phyloP scores from a whole-genome alignment of 192 early-diverging fungal genomes.

The Irineochytrium annulatum region DNA sequence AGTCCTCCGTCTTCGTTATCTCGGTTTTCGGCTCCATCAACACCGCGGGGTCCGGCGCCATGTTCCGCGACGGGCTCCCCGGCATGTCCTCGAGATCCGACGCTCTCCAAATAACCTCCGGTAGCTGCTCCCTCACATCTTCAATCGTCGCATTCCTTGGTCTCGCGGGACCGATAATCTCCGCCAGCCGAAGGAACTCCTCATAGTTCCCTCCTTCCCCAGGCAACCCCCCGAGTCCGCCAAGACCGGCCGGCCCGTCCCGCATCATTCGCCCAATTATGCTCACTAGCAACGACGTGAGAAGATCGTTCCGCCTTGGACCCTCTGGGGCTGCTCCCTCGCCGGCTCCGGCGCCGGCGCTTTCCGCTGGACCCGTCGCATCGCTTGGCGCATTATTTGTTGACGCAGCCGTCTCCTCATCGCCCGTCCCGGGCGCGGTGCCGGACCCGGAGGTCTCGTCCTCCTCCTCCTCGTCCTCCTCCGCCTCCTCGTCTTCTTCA shows the following conservation, averaged over 20 bases:
- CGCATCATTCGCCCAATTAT: neutral
- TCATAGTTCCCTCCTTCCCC: conserved; percentile 4
- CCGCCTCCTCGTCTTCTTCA: no score
- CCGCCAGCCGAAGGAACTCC: neutral
- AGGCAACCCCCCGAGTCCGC: neutral
- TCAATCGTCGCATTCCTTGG: conserved; percentile 30
- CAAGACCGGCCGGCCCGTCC: neutral
- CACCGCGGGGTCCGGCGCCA: neutral
- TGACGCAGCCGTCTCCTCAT: no score
- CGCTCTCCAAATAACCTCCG: conserved; percentile 19
- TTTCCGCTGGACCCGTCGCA: no score
- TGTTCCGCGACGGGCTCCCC: neutral
- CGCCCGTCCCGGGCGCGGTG: no score
- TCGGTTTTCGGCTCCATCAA: neutral
- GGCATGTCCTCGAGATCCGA: conserved; percentile 1
- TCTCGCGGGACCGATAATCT: conserved; percentile 42
- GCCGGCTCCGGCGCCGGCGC: no score
- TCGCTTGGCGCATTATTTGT: no score
- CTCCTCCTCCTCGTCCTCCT: no score
- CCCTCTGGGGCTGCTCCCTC: neutral
- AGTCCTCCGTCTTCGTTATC: neutral
- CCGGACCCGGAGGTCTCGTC: no score
- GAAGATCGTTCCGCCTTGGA: neutral
- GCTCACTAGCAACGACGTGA: neutral
- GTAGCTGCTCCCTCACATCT: conserved; percentile 40